A percentile compares a stretch with the other conserved stretches of the same genome.
Conservation (phyloP, 164 flowering plant species). For the Hamamelis virginiana region DNA sequence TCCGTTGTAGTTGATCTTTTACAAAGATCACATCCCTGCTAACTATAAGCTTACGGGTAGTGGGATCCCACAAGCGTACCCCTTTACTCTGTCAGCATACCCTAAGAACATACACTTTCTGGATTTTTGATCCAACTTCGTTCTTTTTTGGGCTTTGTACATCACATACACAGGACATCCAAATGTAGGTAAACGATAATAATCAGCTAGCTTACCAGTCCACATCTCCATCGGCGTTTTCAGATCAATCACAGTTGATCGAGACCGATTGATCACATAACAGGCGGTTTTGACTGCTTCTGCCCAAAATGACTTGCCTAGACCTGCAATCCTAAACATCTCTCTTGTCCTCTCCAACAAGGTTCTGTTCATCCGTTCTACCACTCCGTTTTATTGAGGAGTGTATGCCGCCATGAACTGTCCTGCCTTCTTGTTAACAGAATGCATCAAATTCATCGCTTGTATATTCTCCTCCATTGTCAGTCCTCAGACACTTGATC, state of each 20-base stretch:
- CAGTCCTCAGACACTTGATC: too few relatives aligned
- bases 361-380: too few relatives aligned
- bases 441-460: too few relatives aligned
- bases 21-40: not conserved
- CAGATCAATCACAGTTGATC: not conserved
- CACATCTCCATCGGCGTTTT: not conserved
- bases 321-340: not conserved
- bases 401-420: too few relatives aligned
- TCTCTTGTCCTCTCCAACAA: not conserved
- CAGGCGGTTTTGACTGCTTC: conserved; percentile 2
- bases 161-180: conserved; percentile 1
- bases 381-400: too few relatives aligned
- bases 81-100: not conserved
- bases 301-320: not conserved
- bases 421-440: too few relatives aligned
- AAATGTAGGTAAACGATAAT: not conserved
- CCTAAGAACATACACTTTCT: not conserved
- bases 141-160: not conserved
- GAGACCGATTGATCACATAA: not conserved
- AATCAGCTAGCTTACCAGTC: not conserved
- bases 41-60: not conserved
- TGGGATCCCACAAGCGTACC: not conserved
- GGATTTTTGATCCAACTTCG: not conserved
- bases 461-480: too few relatives aligned
- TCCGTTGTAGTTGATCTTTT: not conserved